These are phyloP conservation scores for Eragrostis nindensis DNA, from an alignment of 176 grass and related monocot genomes.

Conservation along the genomic window DNA sequence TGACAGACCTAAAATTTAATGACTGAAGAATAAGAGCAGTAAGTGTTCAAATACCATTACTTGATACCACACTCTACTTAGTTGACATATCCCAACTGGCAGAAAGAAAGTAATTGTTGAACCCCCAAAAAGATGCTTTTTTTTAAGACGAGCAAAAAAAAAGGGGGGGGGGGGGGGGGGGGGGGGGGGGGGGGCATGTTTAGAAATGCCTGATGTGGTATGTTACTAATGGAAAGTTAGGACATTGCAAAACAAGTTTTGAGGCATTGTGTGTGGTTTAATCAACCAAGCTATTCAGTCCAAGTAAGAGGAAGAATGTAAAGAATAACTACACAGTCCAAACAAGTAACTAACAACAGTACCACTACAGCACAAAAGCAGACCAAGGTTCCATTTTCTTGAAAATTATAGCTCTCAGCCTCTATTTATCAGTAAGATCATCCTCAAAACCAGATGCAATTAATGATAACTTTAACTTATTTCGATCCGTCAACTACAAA, in stretches of 20 bases:
- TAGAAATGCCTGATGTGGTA: neutral
- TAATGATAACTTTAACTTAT: neutral
- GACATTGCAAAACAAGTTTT: neutral
- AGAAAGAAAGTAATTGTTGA: constrained; percentile 27
- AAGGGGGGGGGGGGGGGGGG: no score
- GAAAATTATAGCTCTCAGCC: neutral
- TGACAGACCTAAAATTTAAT: constrained; percentile 18
- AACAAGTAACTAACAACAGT: constrained; percentile 5
- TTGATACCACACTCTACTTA: neutral
- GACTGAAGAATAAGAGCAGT: constrained; percentile 3
- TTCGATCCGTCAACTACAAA: constrained; percentile 1
- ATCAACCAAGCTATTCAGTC: neutral
- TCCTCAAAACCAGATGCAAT: neutral
- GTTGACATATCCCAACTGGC: constrained; percentile 10
- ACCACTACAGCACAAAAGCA: constrained; percentile 10
- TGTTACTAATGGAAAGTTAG: neutral
- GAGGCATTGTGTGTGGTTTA: neutral
- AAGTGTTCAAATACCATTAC: neutral
- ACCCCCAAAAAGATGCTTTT: neutral
- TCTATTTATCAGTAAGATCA: constrained; percentile 12
- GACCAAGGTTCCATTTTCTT: neutral
- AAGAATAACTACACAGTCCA: neutral
- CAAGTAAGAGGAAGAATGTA: constrained; percentile 5
- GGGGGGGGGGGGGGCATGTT: neutral
- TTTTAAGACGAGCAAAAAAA: constrained; percentile 22